Conservation (phyloP, 164 flowering plant genomes). For the Dillenia turbinata region DNA sequence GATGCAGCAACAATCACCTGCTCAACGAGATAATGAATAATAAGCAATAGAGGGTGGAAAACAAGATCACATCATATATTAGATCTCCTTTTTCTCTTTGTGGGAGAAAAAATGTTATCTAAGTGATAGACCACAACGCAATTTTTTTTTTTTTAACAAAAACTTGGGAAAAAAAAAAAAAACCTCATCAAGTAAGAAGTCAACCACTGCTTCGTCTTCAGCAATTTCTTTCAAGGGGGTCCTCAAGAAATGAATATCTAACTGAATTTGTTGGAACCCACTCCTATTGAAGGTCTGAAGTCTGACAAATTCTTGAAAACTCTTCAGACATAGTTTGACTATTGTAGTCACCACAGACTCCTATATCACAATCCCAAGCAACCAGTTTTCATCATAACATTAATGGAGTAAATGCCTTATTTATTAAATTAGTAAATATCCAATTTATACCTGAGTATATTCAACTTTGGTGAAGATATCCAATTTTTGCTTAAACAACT, state of each 20-base stretch:
- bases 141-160: background rate
- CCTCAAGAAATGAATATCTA: conserved; percentile 88
- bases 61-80: background rate
- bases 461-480: conserved; percentile 96
- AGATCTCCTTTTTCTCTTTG: background rate
- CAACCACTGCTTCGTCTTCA: conserved; percentile 90
- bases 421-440: background rate
- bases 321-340: conserved; percentile 84
- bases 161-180: too few species aligned
- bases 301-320: conserved; percentile 88
- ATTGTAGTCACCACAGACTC: conserved; percentile 74
- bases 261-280: conserved; percentile 97
- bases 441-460: conserved; percentile 64
- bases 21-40: conserved; percentile 7
- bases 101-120: background rate
- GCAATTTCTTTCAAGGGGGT: conserved; percentile 57
- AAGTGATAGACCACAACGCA: background rate
- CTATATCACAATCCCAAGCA: conserved; percentile 34
- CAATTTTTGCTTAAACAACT: conserved; percentile 92
- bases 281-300: conserved; percentile 92
- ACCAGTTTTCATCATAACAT: conserved; percentile 3
- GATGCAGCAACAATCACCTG: conserved; percentile 84
- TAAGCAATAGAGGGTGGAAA: background rate
- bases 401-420: background rate
- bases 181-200: conserved; percentile 96